A percentile compares a stretch with the other conserved stretches of the same genome.
These are phyloP conservation scores for Colletotrichum tamarilloi DNA, from an alignment of 2,329 filamentous ascomycete genomes.

Conservation along the genomic window DNA sequence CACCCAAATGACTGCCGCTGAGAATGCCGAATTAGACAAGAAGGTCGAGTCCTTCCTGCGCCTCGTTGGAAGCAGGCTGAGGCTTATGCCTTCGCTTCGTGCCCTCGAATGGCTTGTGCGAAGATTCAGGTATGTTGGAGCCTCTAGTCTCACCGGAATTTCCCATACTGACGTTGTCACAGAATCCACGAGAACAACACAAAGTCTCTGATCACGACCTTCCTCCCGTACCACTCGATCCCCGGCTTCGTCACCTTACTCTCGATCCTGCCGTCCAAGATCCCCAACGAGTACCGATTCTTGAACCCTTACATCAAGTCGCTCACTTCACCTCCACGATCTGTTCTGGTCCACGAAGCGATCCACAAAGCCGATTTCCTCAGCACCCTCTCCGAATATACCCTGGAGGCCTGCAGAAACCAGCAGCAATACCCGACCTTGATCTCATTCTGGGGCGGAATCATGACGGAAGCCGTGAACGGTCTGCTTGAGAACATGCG, in stretches of 20 bases:
- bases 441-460: slow-evolving; percentile 89
- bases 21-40: slow-evolving; percentile 84
- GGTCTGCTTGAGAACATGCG: slow-evolving; percentile 82
- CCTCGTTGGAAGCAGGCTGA: slow-evolving; percentile 78
- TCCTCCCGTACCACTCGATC: slow-evolving; percentile 91
- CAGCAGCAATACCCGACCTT: slow-evolving; percentile 81
- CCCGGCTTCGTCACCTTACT: slow-evolving; percentile 87
- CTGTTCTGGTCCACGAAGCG: slow-evolving; percentile 85
- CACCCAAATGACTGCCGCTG: slow-evolving; percentile 80
- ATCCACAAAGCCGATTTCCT: slow-evolving; percentile 83
- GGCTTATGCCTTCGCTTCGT: slow-evolving; percentile 89
- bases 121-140: slow-evolving; percentile 77
- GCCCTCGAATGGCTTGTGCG: slow-evolving; percentile 95
- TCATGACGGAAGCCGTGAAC: slow-evolving; percentile 87
- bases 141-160: slow-evolving; percentile 24
- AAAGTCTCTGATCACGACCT: slow-evolving; percentile 79
- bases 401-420: slow-evolving; percentile 77
- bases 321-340: slow-evolving; percentile 79
- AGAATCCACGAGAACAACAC: slow-evolving; percentile 95
- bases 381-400: slow-evolving; percentile 80
- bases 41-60: slow-evolving; percentile 86
- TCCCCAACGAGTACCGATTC: slow-evolving; percentile 84
- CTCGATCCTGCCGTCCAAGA: slow-evolving; percentile 82
- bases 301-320: slow-evolving; percentile 87
- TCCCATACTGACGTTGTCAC: slow-evolving; percentile 17